These are phyloP conservation scores for Trichoderma parareesei DNA, from an alignment of 495 filamentous ascomycete genomes.

Conservation along the genomic window DNA sequence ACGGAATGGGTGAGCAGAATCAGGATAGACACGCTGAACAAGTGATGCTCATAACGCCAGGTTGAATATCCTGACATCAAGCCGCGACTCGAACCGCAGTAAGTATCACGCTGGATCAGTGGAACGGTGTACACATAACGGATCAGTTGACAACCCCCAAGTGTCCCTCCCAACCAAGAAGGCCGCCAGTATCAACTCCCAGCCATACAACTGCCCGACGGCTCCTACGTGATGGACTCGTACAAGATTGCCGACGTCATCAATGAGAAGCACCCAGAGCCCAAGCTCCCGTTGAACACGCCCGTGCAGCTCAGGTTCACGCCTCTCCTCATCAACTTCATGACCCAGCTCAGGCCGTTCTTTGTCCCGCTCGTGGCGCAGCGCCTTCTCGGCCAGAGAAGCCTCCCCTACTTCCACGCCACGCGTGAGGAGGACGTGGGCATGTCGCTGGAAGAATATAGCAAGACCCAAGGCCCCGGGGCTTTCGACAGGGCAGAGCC, in stretches of 20 bases:
- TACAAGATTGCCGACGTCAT: slow-evolving; percentile 39
- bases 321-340: slow-evolving; percentile 11
- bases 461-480: slow-evolving; percentile 27
- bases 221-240: slow-evolving; percentile 48
- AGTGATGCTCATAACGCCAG: neutral
- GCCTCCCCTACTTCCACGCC: slow-evolving; percentile 33
- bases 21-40: neutral
- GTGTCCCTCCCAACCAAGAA: slow-evolving; percentile 19
- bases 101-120: neutral
- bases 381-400: slow-evolving; percentile 28
- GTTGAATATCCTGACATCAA: neutral
- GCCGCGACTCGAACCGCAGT: neutral
- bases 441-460: slow-evolving; percentile 35
- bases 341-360: slow-evolving; percentile 18
- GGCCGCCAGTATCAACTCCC: slow-evolving; percentile 38
- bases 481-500: slow-evolving; percentile 31
- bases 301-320: slow-evolving; percentile 27
- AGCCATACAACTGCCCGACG: slow-evolving; percentile 36
- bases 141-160: slow-evolving; percentile 13
- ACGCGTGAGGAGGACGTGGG: slow-evolving; percentile 33
- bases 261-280: slow-evolving; percentile 41
- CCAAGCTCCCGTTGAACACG: slow-evolving; percentile 41
- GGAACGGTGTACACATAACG: neutral
- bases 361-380: slow-evolving; percentile 25
- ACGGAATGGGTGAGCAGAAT: slow-evolving; percentile 42